Evolutionary conservation across 768 basidiomycete genomes (phyloP).

Genomic region (Exsudoporus frostii): DNA sequence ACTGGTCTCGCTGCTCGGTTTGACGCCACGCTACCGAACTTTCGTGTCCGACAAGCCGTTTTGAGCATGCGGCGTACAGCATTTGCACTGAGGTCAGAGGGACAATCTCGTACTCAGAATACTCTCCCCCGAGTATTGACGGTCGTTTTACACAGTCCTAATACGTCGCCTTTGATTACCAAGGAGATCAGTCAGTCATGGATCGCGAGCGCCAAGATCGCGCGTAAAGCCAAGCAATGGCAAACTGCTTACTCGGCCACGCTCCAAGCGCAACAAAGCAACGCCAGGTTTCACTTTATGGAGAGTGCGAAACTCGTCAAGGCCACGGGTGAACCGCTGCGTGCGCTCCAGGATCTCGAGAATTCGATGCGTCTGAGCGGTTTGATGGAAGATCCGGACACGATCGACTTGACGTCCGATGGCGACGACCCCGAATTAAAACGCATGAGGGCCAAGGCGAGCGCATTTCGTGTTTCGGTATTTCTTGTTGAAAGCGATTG

Average conservation of each 20-base stretch:
- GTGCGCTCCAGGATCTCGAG: constrained; percentile 85
- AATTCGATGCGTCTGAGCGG: constrained; percentile 58
- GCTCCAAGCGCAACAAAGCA: constrained; percentile 79
- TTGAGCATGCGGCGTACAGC: constrained; percentile 88
- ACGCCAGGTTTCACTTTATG: constrained; percentile 75
- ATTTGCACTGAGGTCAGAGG: constrained; percentile 65
- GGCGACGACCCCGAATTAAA: constrained; percentile 46
- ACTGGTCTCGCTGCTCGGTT: constrained; percentile 60
- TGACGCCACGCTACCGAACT: constrained; percentile 78
- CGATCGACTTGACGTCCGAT: constrained; percentile 54
- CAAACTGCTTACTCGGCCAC: constrained; percentile 97
- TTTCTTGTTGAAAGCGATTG: not conserved
- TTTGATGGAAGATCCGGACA: constrained; percentile 42
- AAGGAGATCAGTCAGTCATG: constrained; percentile 79
- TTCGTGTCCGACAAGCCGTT: constrained; percentile 83
- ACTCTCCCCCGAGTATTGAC: constrained; percentile 9
- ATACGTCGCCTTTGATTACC: constrained; percentile 38
- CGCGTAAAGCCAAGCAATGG: constrained; percentile 90
- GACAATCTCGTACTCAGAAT: constrained; percentile 14
- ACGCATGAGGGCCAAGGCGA: constrained; percentile 69
- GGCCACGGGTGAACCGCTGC: constrained; percentile 73
- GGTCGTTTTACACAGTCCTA: constrained; percentile 1
- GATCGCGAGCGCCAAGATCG: constrained; percentile 93
- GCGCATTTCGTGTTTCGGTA: not conserved
- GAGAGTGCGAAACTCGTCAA: constrained; percentile 87